Evolutionary conservation across 2,329 filamentous ascomycete genomes (phyloP).

Genomic region (Cucurbitaria berberidis): DNA sequence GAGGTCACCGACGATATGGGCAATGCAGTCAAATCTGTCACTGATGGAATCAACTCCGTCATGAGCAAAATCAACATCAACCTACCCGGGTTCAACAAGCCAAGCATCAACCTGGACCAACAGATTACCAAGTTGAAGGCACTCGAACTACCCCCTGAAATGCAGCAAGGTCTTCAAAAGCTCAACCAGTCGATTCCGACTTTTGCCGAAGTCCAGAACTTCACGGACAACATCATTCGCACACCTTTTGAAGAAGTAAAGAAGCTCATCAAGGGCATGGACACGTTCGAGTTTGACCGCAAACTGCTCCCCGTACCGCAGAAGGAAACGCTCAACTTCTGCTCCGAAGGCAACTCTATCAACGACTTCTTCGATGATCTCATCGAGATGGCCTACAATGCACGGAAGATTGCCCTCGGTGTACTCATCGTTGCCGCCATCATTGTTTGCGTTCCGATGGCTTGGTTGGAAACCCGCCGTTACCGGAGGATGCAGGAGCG

Average conservation of each 20-base stretch:
- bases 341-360: slow-evolving; percentile 82
- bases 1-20: slow-evolving; percentile 60
- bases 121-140: slow-evolving; percentile 70
- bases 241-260: slow-evolving; percentile 84
- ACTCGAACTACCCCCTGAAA: slow-evolving; percentile 71
- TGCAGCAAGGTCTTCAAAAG: slow-evolving; percentile 71
- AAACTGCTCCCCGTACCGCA: slow-evolving; percentile 80
- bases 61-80: slow-evolving; percentile 50
- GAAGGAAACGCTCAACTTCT: slow-evolving; percentile 85
- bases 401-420: slow-evolving; percentile 77
- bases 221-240: slow-evolving; percentile 75
- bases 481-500: slow-evolving; percentile 77
- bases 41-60: slow-evolving; percentile 48
- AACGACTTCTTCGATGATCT: slow-evolving; percentile 82
- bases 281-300: slow-evolving; percentile 77
- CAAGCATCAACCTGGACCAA: slow-evolving; percentile 69
- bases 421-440: slow-evolving; percentile 74
- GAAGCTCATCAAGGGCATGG: slow-evolving; percentile 71
- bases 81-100: slow-evolving; percentile 50
- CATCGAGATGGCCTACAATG: slow-evolving; percentile 68
- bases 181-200: slow-evolving; percentile 81
- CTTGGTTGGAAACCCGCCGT: slow-evolving; percentile 76
- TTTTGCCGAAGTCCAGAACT: slow-evolving; percentile 82
- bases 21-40: slow-evolving; percentile 43
- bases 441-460: slow-evolving; percentile 77